Conservation (phyloP, 1,284 basidiomycete genomes). For the Cerioporus squamosus region DNA sequence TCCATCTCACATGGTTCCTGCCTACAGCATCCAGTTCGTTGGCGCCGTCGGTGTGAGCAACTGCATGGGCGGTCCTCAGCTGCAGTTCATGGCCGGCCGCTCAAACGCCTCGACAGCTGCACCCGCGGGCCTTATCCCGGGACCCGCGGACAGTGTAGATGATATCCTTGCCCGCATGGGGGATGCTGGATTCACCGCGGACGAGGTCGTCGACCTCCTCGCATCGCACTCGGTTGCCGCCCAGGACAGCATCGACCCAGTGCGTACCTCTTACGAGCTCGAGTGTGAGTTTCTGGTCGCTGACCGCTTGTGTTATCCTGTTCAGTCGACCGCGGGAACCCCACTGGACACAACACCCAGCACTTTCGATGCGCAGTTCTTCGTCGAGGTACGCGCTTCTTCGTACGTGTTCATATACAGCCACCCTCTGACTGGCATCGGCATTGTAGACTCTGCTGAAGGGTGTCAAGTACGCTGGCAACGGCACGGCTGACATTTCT, state of each 20-base stretch:
- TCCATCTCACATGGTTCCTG: neutral
- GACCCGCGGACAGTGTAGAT: slow-evolving; percentile 39
- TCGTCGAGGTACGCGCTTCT: slow-evolving; percentile 46
- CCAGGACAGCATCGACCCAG: slow-evolving; percentile 39
- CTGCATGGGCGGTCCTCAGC: slow-evolving; percentile 39
- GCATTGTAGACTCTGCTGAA: too few relatives aligned
- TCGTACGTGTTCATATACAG: too few relatives aligned
- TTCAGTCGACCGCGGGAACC: slow-evolving; percentile 27
- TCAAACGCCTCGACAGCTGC: slow-evolving; percentile 33
- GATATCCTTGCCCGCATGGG: slow-evolving; percentile 40
- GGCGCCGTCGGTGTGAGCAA: slow-evolving; percentile 43
- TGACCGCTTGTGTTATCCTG: too few relatives aligned
- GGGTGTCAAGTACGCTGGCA: slow-evolving; percentile 31
- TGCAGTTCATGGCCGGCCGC: slow-evolving; percentile 42
- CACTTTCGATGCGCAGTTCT: slow-evolving; percentile 44
- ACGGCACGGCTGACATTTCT: slow-evolving; percentile 24
- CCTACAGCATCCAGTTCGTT: slow-evolving; percentile 41
- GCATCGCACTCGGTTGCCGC: slow-evolving; percentile 45
- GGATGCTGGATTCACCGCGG: slow-evolving; percentile 43
- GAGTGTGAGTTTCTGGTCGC: too few relatives aligned
- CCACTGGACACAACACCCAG: slow-evolving; percentile 45
- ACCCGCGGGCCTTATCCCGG: slow-evolving; percentile 35
- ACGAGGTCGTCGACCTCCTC: slow-evolving; percentile 43
- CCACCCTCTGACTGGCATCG: too few relatives aligned
- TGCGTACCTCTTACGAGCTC: neutral